Percentiles rank a stretch among this genome's conserved stretches.
phyloP scores from a whole-genome alignment of 2,329 filamentous ascomycete genomes.

The Pyrenochaeta sp. region DNA sequence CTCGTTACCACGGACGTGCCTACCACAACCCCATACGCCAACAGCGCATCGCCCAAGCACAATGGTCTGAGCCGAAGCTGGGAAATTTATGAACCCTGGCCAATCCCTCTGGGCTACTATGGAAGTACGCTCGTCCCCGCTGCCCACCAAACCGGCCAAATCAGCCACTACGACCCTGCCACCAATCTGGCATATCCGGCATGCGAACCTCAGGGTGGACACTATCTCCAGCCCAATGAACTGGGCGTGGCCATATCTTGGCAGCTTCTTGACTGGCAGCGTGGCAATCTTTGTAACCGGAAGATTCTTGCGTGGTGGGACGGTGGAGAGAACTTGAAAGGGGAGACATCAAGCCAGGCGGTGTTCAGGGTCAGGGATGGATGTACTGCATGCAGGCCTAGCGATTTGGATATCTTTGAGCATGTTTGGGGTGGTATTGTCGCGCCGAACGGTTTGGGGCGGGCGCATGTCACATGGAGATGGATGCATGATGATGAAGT shows the following conservation, averaged over 20 bases:
- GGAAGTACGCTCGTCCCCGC: too few relatives aligned
- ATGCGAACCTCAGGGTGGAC: not conserved
- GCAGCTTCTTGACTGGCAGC: not conserved
- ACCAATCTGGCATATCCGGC: not conserved
- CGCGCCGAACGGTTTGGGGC: not conserved
- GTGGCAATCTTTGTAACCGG: not conserved
- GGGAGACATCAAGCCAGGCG: not conserved
- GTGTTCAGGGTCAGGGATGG: conserved; percentile 2
- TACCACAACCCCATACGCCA: not conserved
- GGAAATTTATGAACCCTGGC: too few relatives aligned
- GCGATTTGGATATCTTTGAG: not conserved
- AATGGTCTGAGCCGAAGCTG: too few relatives aligned
- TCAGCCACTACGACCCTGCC: too few relatives aligned
- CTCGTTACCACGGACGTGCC: not conserved
- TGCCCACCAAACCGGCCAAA: too few relatives aligned
- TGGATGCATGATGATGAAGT: not conserved
- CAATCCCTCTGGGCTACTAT: too few relatives aligned
- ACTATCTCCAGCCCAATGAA: too few relatives aligned
- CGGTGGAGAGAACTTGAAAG: not conserved
- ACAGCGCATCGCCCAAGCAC: not conserved
- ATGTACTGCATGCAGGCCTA: not conserved
- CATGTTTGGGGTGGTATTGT: not conserved
- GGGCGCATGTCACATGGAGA: not conserved
- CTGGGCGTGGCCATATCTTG: not conserved
- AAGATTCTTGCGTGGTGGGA: not conserved